Conservation (phyloP, 1,284 basidiomycete genomes). For the Fomitopsis palustris region DNA sequence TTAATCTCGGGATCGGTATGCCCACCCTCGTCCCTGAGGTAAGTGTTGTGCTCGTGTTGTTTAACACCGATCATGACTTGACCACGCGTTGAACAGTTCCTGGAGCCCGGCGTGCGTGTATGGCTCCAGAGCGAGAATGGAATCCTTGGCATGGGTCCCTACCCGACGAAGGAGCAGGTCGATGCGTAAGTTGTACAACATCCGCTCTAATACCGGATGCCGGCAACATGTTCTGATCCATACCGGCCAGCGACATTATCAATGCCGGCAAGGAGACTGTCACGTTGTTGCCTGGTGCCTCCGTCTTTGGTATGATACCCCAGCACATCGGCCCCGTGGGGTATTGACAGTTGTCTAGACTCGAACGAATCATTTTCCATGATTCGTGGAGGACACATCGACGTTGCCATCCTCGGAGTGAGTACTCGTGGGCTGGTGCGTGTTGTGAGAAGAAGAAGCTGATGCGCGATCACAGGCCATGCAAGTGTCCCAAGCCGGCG, state of each 20-base stretch:
- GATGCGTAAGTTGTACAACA: slow-evolving; percentile 67
- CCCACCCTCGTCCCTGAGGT: slow-evolving; percentile 82
- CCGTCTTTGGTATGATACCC: slow-evolving; percentile 72
- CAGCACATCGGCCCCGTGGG: not conserved
- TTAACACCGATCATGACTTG: not conserved
- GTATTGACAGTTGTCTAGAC: slow-evolving; percentile 40
- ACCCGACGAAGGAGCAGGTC: slow-evolving; percentile 83
- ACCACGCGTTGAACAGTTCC: slow-evolving; percentile 41
- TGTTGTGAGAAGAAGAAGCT: slow-evolving; percentile 3
- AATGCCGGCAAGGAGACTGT: slow-evolving; percentile 97
- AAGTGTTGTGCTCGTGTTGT: not conserved
- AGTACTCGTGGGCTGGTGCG: slow-evolving; percentile 15
- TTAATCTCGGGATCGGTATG: slow-evolving; percentile 78
- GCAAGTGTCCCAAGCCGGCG: slow-evolving; percentile 91
- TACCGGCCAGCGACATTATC: slow-evolving; percentile 69
- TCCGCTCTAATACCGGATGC: not conserved
- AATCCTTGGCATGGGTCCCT: slow-evolving; percentile 93
- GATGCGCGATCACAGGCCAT: slow-evolving; percentile 60
- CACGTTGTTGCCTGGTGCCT: slow-evolving; percentile 88
- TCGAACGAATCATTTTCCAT: slow-evolving; percentile 92
- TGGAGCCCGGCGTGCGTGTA: slow-evolving; percentile 77
- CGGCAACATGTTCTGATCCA: slow-evolving; percentile 5
- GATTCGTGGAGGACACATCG: slow-evolving; percentile 95
- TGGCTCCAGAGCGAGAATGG: slow-evolving; percentile 97
- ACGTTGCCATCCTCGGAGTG: slow-evolving; percentile 84